phyloP scores from a whole-genome alignment of 805 yeast genomes.

The Sungouiella thailandica region DNA sequence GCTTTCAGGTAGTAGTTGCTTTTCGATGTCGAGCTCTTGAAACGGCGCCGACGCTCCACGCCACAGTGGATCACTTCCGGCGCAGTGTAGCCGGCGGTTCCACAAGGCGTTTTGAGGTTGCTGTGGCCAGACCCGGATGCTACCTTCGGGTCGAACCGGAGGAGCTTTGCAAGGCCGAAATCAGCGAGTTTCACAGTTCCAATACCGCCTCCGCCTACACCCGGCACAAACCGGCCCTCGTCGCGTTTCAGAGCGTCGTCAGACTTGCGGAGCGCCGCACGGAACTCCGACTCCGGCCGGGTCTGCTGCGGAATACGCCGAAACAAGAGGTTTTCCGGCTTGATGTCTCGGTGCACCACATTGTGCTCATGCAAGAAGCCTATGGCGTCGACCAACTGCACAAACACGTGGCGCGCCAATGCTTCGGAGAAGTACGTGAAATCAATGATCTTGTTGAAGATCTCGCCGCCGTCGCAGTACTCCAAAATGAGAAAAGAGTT shows the following conservation, averaged over 20 bases:
- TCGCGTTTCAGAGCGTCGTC: conserved; percentile 74
- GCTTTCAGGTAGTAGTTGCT: conserved; percentile 64
- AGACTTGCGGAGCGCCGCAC: conserved; percentile 45
- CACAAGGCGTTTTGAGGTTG: conserved; percentile 95
- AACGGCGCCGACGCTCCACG: conserved; percentile 54
- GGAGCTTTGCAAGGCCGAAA: conserved; percentile 89
- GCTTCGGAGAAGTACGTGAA: conserved; percentile 64
- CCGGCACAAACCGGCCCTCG: conserved; percentile 79
- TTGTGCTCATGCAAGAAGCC: conserved; percentile 71
- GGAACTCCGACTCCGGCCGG: conserved; percentile 37
- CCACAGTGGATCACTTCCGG: conserved; percentile 82
- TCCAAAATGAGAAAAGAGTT: conserved; percentile 71
- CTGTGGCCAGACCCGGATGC: conserved; percentile 5
- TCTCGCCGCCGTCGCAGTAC: conserved; percentile 71
- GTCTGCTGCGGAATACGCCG: conserved; percentile 48
- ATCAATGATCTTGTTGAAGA: conserved; percentile 62
- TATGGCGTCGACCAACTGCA: conserved; percentile 60
- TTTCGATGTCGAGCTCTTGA: conserved; percentile 10
- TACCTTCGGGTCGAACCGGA: conserved; percentile 54
- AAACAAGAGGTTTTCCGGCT: conserved; percentile 73
- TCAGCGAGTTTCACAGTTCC: conserved; percentile 91
- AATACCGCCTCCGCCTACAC: conserved; percentile 88
- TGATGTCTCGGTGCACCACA: conserved; percentile 77
- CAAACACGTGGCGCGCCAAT: conserved; percentile 56
- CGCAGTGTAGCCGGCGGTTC: conserved; percentile 97